Base-by-base conservation (phyloP, 2,329 filamentous ascomycete genomes). In the Dendrostoma leiphaemia region DNA sequence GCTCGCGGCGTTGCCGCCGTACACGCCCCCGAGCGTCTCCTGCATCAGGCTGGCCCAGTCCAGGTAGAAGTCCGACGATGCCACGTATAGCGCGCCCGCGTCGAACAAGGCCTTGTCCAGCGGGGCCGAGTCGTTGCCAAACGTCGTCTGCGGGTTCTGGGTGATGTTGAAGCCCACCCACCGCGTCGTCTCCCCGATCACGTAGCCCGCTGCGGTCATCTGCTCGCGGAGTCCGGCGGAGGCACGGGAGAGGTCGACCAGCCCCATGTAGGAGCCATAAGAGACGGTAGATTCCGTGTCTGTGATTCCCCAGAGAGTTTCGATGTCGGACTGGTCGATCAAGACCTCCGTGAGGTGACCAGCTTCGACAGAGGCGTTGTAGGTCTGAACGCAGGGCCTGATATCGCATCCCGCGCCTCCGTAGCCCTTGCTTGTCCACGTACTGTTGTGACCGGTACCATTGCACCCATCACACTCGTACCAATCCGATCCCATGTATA, bases 91-190 rank as follows among this genome's bases (percentile, higher is more conserved):
- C 12, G 31, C 35, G 2, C 37, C 24, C 4, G 10, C 12, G n/a
- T 26, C 47, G 7, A 49, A 13, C 2, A 49, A 26, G n/a, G n/a
- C n/a, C n/a, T n/a, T n/a, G n/a, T n/a, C n/a, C n/a, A n/a, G 23
- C 7, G 53, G n/a, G 6, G 34, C 48, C 2, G 29, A 53, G 3
- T 34, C 15, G 26, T 47, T 46, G 13, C 13, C 9, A 10, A 17
- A 6, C 1, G 31, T 32, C 5, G 12, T 24, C 3, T 6, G 2
- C 13, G 40, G 38, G 32, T 23, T 19, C 21, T 28, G 28, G 19
- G 32, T 55, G 12, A 37, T 21, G n/a, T 51, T 55, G 17, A 45
- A 55, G 31, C 37, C 2, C 4, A 55, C 12, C 53, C 53, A 55
- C 31, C 53, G 41, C 7, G 19, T 15, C 0, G 21, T n/a, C 7